Conservation (phyloP, 1,139 yeast species). For the Schizosaccharomyces versatilis region DNA sequence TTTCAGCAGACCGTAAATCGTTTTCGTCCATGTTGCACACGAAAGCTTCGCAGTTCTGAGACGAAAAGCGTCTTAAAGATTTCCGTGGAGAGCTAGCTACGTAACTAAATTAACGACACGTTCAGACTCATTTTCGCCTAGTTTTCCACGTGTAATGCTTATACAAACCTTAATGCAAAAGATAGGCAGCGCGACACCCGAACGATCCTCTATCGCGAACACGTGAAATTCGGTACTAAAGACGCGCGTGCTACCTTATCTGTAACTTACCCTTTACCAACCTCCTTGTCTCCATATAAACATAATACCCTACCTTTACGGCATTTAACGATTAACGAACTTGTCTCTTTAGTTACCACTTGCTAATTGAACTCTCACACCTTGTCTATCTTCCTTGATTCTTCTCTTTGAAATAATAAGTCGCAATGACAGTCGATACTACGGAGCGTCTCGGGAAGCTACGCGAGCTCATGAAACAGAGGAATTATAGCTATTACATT, state of each 20-base stretch:
- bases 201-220: too few species aligned
- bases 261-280: not conserved
- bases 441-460: constrained; percentile 28
- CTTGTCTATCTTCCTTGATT: not conserved
- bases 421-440: constrained; percentile 12
- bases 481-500: constrained; percentile 47
- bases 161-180: too few species aligned
- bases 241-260: not conserved
- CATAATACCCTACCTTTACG: too few species aligned
- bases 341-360: not conserved
- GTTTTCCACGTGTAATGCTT: too few species aligned
- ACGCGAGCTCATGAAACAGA: constrained; percentile 41
- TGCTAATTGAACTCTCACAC: not conserved
- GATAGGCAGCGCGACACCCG: too few species aligned
- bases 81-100: too few species aligned
- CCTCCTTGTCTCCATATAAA: not conserved
- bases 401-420: too few species aligned
- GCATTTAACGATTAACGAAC: not conserved
- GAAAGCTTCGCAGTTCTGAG: too few species aligned
- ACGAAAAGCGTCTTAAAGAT: too few species aligned
- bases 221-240: too few species aligned
- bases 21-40: not conserved
- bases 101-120: too few species aligned
- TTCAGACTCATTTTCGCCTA: too few species aligned
- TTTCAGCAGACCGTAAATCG: not conserved